Base-by-base conservation (phyloP, 192 early-diverging fungal genomes). In the Thamnidium elegans region DNA sequence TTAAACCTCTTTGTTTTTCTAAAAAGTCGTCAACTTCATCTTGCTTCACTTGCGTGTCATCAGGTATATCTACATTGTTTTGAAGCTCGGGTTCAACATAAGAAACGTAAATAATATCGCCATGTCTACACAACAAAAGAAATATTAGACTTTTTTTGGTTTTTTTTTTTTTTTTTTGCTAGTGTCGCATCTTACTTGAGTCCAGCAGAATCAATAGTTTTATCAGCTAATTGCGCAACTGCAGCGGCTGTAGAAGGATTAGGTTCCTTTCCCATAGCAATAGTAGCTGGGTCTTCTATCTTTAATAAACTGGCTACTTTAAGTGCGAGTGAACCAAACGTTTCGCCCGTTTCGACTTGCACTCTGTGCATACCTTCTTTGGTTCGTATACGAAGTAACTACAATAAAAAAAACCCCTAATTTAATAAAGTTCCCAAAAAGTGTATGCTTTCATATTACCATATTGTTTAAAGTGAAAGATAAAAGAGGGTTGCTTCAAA, bases 1-100 rank as follows among this genome's bases (percentile, higher is more conserved):
- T 96, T 23, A 89, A 76, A 21, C 97, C 97, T 42, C 84, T 79
- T 60, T 89, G 84, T 50, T 89, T 91, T 50, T 92, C 91, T 39
- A 99, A 74, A 60, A 80, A 72, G 52, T 85, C 81, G 70, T 99
- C 97, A 0, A 98, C 86, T 1, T 85, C 70, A 51, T 93, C 88
- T 76, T 92, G 88, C 53, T 72, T 63, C 5, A 83, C 72, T 9
- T 60, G 54, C 0, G 65, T 50, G 11, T 53, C 68, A 19, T 58
- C 8, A 47, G 20, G 70, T 74, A 45, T 58, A 32, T n/a, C 70
- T 70, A 46, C 36, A 5, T 54, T 54, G 11, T 52, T 36, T 50
- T 45, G 20, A 8, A 50, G 20, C 17, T 59, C 65, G 2, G 78
- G 59, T 26, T 78, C 80, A 9, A 61, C 50, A 56, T 73, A 80